These are phyloP conservation scores for Knoxia roxburghii DNA, from an alignment of 257 asterid species.

Conservation along the genomic window DNA sequence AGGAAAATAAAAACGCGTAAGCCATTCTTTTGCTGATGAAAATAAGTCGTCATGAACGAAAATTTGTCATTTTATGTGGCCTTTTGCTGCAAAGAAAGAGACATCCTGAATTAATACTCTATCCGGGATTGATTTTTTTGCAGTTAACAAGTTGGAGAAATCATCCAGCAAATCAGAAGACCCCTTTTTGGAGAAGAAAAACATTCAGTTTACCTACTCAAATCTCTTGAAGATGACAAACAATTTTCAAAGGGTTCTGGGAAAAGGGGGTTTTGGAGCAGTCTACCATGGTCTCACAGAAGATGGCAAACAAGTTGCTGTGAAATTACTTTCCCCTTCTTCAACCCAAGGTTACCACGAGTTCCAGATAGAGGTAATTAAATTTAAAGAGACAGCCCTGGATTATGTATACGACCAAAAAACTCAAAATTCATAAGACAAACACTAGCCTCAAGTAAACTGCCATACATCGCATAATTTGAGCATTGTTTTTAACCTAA, in stretches of 20 bases:
- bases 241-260: conserved; percentile 28
- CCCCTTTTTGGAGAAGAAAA: conserved; percentile 13
- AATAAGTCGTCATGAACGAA: background rate
- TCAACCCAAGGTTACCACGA: conserved; percentile 21
- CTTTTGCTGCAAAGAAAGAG: background rate
- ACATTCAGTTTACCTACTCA: conserved; percentile 16
- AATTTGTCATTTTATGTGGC: background rate
- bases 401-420: too few species aligned
- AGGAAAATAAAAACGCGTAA: background rate
- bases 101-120: background rate
- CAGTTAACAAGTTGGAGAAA: background rate
- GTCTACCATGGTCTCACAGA: conserved; percentile 35
- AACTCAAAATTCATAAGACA: too few species aligned
- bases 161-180: background rate
- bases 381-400: background rate
- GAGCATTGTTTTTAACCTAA: too few species aligned
- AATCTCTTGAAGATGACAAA: conserved; percentile 27
- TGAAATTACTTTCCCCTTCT: conserved; percentile 32
- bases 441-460: background rate
- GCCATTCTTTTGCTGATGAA: background rate
- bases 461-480: too few species aligned
- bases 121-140: background rate
- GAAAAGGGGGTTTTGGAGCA: conserved; percentile 44
- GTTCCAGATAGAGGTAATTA: conserved; percentile 31
- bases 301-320: conserved; percentile 34